Percentiles rank a stretch among this genome's conserved stretches.
These are phyloP conservation scores for Talinum fruticosum DNA, from an alignment of 148 eudicot genomes.

Conservation along the genomic window DNA sequence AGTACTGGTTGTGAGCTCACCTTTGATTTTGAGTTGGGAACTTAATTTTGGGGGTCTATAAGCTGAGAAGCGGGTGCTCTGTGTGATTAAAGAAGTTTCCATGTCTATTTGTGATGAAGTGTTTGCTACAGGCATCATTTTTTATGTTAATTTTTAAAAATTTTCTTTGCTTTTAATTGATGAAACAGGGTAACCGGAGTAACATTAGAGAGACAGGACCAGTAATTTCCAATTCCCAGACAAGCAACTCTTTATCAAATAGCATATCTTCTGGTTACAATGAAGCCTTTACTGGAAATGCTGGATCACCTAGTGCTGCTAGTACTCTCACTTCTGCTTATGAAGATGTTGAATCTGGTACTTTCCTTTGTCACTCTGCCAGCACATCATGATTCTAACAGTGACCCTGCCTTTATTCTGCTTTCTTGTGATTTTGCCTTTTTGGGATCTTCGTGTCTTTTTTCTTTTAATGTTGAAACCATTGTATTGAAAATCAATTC, in stretches of 20 bases:
- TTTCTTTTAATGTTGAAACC: not conserved
- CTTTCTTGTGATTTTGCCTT: too few species aligned
- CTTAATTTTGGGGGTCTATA: not conserved
- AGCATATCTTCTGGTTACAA: conserved; percentile 35
- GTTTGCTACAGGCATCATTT: not conserved
- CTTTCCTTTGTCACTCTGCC: not conserved
- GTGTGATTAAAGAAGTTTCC: not conserved
- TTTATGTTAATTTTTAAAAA: conserved; percentile 1
- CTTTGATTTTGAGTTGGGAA: not conserved
- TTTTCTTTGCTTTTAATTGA: conserved; percentile 1
- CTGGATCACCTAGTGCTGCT: conserved; percentile 40
- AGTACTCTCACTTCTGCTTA: conserved; percentile 61
- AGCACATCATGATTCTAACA: not conserved
- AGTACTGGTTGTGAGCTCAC: too few species aligned
- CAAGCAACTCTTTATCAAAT: conserved; percentile 34
- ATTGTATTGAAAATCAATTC: not conserved
- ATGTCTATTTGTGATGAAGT: not conserved
- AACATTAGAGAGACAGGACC: conserved; percentile 31
- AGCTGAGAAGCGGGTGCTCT: too few species aligned
- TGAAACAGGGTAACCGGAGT: conserved; percentile 40
- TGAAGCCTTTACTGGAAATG: conserved; percentile 36
- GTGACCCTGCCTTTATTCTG: too few species aligned
- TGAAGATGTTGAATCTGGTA: conserved; percentile 81
- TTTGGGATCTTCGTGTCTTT: not conserved
- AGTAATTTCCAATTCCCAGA: conserved; percentile 27